phyloP scores from a whole-genome alignment of 257 asterid genomes.

The Lycium ferocissimum region DNA sequence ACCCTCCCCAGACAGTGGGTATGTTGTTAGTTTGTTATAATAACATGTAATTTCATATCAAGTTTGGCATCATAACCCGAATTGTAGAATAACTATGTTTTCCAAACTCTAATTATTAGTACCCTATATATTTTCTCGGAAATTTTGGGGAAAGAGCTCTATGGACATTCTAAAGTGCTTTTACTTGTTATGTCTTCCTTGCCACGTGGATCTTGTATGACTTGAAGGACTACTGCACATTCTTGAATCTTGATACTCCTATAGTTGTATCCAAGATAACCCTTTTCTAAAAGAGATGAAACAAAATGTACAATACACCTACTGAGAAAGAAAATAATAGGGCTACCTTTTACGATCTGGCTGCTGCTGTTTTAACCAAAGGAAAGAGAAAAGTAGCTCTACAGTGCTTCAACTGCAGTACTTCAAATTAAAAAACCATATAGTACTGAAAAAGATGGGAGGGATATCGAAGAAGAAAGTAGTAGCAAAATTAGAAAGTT shows the following conservation, averaged over 20 bases:
- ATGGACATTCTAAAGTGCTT: no score
- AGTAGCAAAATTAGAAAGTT: background rate
- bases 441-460: background rate
- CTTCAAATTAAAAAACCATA: background rate
- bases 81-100: background rate
- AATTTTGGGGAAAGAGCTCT: background rate
- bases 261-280: background rate
- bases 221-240: background rate
- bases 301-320: background rate
- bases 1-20: no score
- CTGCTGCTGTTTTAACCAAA: background rate
- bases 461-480: background rate
- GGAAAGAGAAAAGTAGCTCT: slow-evolving; percentile 1
- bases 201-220: slow-evolving; percentile 5
- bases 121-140: background rate
- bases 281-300: background rate
- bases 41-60: background rate
- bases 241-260: background rate
- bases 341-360: background rate
- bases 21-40: no score
- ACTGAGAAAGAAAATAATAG: background rate
- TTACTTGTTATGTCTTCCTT: background rate
- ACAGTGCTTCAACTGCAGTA: background rate
- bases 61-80: background rate
- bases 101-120: background rate